Evolutionary conservation across 768 basidiomycete genomes (phyloP).

Genomic region (Cantharellus cinnabarinus): DNA sequence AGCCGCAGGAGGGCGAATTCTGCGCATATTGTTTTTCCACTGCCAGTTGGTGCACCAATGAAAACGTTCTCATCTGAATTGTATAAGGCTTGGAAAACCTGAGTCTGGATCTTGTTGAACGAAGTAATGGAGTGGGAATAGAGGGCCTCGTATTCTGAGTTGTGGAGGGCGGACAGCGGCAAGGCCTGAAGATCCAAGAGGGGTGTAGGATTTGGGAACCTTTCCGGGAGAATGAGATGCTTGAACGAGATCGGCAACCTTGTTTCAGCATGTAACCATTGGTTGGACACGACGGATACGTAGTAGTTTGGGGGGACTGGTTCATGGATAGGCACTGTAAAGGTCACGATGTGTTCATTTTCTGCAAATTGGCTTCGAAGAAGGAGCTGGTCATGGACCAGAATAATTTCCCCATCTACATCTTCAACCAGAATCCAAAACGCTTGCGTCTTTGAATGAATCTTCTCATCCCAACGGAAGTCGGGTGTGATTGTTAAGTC

Average conservation of each 20-base stretch:
- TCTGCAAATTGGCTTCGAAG: constrained; percentile 82
- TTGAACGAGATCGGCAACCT: constrained; percentile 92
- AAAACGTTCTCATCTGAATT: constrained; percentile 93
- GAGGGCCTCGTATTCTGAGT: constrained; percentile 75
- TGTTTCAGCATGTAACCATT: constrained; percentile 91
- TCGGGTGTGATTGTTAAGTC: constrained; percentile 93
- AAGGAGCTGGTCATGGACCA: constrained; percentile 86
- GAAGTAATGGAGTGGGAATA: constrained; percentile 62
- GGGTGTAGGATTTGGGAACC: constrained; percentile 82
- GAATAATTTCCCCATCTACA: constrained; percentile 88
- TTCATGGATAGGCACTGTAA: constrained; percentile 92
- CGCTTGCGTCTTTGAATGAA: constrained; percentile 71
- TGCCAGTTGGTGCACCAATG: constrained; percentile 89
- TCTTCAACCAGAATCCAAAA: constrained; percentile 94
- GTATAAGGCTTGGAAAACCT: constrained; percentile 96
- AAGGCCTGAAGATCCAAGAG: constrained; percentile 84
- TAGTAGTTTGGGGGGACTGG: constrained; percentile 98
- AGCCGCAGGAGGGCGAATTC: constrained; percentile 90
- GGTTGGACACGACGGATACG: constrained; percentile 83
- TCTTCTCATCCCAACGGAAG: constrained; percentile 93
- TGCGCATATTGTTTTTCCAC: constrained; percentile 92
- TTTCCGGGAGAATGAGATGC: constrained; percentile 90
- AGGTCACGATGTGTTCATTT: constrained; percentile 83
- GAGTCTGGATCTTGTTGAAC: constrained; percentile 98
- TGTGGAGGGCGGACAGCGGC: constrained; percentile 79